Evolutionary conservation across 495 filamentous ascomycete genomes (phyloP).

Genomic region (Pyrenula aspistea): DNA sequence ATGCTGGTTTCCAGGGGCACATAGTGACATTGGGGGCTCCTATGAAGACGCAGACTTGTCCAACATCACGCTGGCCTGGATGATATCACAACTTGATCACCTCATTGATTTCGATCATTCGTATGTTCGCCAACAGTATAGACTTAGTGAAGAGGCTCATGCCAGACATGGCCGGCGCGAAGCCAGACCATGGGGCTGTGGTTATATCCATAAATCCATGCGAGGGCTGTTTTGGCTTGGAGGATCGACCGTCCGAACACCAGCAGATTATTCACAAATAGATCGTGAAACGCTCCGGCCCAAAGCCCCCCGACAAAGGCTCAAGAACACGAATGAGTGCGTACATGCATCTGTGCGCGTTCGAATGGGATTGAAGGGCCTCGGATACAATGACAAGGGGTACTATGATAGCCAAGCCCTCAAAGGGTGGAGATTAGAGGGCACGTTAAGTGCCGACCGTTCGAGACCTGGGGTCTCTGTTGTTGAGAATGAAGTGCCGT

Average conservation of each 20-base stretch:
- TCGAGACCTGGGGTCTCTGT: background rate
- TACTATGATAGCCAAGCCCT: constrained; percentile 42
- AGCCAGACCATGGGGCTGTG: constrained; percentile 43
- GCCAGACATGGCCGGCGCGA: background rate
- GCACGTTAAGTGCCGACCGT: background rate
- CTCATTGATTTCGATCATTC: constrained; percentile 16
- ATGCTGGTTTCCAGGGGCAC: constrained; percentile 45
- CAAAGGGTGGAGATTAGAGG: constrained; percentile 21
- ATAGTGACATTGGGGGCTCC: constrained; percentile 40
- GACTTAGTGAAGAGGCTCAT: background rate
- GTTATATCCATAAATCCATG: constrained; percentile 35
- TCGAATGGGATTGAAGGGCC: constrained; percentile 38
- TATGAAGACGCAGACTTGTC: constrained; percentile 20
- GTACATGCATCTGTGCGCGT: constrained; percentile 51
- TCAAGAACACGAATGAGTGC: constrained; percentile 51
- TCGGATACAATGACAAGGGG: constrained; percentile 42
- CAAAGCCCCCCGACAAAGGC: constrained; percentile 21
- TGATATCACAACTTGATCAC: constrained; percentile 25
- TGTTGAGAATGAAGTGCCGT: background rate
- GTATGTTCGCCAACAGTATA: constrained; percentile 1
- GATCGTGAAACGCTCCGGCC: constrained; percentile 33
- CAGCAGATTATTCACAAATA: constrained; percentile 43
- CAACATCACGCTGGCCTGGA: constrained; percentile 35
- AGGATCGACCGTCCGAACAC: constrained; percentile 40
- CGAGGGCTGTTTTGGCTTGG: constrained; percentile 36